Evolutionary conservation across 495 filamentous ascomycete species (phyloP), one percentile per base, ranked within the genome.

Genomic region (Entonaema liquescens): DNA sequence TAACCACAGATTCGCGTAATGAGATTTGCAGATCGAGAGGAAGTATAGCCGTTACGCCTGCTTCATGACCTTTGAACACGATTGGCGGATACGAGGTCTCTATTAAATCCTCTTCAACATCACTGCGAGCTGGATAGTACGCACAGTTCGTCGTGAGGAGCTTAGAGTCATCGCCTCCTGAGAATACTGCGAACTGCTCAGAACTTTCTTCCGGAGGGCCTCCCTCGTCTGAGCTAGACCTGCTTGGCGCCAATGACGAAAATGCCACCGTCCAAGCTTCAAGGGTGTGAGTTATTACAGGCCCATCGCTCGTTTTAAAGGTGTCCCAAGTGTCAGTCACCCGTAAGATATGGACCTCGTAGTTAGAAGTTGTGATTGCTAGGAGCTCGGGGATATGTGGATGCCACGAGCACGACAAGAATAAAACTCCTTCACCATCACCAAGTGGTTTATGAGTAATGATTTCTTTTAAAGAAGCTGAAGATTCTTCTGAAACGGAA

Each of bases 31-130:
- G 55, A 1, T 82, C 75, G 9, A 93, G 72, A 0, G 93, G 91
- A 31, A 98, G 76, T 62, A 99, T 95, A 1, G 93, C 88, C 0
- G 95, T 98, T 2, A 99, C 93, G 3, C 95, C 95, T 12, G 94
- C 93, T 15, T 83, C 84, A 72, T 98, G 95, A 29, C 84, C 83
- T 60, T 79, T 87, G 58, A 87, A 33, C 49, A 63, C 61, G 33
- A 79, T 33, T 23, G 68, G 67, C 26, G 83, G 59, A 76, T 80
- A 42, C 77, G 70, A 21, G 66, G 72, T 36, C 71, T 81, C 59
- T 76, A 85, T 77, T 5, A 73, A 78, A 44, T 65, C 49, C n/a
- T 62, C 58, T 53, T 50, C 25, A 40, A 29, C 54, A 56, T 68
- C 53, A 26, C 28, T 35, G 1, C 31, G 63, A 11, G 55, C 26